Conservation (phyloP, 2,329 filamentous ascomycete genomes). For the Aspergillus terreus region DNA sequence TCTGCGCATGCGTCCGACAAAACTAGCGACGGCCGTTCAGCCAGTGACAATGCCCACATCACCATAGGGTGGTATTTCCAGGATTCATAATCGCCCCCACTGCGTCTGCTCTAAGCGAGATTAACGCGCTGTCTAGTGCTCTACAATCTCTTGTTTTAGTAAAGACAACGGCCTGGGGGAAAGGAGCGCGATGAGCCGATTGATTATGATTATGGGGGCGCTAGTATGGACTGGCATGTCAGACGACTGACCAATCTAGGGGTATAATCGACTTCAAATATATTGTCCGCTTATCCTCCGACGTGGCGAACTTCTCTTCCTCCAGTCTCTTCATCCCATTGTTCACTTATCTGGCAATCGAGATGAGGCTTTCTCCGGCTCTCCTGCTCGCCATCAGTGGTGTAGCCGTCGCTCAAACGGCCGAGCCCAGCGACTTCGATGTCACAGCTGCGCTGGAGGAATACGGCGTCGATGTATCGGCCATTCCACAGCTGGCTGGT, state of each 20-base stretch:
- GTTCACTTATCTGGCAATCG: not conserved
- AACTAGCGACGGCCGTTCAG: too few relatives aligned
- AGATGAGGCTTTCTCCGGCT: not conserved
- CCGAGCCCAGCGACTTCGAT: not conserved
- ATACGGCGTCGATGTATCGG: not conserved
- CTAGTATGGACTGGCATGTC: too few relatives aligned
- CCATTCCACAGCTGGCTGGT: not conserved
- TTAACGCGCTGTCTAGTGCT: not conserved
- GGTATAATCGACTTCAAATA: too few relatives aligned
- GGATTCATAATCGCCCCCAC: not conserved
- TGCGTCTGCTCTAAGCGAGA: not conserved
- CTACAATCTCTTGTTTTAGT: not conserved
- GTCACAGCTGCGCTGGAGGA: not conserved
- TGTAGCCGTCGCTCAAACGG: not conserved
- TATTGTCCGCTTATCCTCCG: too few relatives aligned
- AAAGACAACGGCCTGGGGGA: not conserved
- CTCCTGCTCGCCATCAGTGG: not conserved
- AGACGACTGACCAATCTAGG: too few relatives aligned
- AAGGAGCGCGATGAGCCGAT: not conserved
- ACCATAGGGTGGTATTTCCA: too few relatives aligned
- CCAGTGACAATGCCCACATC: too few relatives aligned
- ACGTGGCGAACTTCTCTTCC: not conserved
- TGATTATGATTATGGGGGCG: too few relatives aligned
- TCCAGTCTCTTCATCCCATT: not conserved
- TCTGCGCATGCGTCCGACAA: too few relatives aligned